These are phyloP conservation scores for Piromyces sp. DNA, from an alignment of 192 early-diverging fungal species.

Conservation along the genomic window DNA sequence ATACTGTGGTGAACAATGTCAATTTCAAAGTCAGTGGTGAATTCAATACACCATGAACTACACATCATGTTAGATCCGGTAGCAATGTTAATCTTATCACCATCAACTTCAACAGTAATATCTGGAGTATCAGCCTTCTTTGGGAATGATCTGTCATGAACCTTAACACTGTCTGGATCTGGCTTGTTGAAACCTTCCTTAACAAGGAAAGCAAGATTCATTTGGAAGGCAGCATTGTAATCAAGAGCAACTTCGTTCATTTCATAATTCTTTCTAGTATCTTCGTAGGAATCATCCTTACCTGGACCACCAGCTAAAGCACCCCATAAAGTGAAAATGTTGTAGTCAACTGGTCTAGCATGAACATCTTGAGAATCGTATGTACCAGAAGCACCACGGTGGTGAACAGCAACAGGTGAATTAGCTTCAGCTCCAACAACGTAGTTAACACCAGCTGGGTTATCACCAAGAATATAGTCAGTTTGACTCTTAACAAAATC, in stretches of 20 bases:
- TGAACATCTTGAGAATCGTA: constrained; percentile 5
- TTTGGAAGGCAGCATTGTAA: no score
- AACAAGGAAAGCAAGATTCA: no score
- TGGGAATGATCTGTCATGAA: no score
- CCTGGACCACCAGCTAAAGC: constrained; percentile 38
- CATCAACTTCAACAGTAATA: no score
- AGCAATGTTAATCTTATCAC: no score
- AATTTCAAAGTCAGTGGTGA: no score
- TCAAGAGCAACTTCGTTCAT: constrained; percentile 14
- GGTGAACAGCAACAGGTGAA: constrained; percentile 35
- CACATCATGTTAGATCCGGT: no score
- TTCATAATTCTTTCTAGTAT: constrained; percentile 19
- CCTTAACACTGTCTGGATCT: no score
- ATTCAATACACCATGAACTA: no score
- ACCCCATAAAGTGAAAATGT: constrained; percentile 26
- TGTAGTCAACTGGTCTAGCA: constrained; percentile 7
- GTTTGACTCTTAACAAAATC: constrained; percentile 14
- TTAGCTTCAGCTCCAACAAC: constrained; percentile 36
- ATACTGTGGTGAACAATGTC: no score
- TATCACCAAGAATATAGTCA: constrained; percentile 31
- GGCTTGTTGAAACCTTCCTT: no score
- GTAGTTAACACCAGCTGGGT: constrained; percentile 30
- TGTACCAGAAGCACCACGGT: constrained; percentile 28
- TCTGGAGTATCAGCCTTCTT: no score
- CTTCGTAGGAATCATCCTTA: constrained; percentile 24